Conservation (phyloP, 495 filamentous ascomycete genomes). For the Beverwykella pulmonaria region DNA sequence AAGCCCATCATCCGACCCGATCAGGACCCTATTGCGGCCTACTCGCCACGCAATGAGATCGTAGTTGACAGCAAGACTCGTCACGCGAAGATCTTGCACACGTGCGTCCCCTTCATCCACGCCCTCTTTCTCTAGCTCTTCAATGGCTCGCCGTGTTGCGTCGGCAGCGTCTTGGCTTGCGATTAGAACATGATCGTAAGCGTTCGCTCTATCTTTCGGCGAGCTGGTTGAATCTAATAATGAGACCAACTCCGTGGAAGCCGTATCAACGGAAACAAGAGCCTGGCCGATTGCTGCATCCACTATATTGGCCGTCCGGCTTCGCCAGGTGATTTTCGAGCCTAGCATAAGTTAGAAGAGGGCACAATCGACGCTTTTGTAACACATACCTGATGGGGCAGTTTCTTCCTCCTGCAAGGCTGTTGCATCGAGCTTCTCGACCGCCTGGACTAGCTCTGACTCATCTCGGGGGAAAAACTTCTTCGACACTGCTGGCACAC, state of each 20-base stretch:
- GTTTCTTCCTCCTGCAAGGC: conserved; percentile 64
- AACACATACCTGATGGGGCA: conserved; percentile 57
- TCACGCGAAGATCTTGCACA: conserved; percentile 92
- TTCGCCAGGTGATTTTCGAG: conserved; percentile 84
- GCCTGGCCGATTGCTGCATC: conserved; percentile 86
- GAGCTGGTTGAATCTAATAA: conserved; percentile 61
- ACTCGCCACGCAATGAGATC: conserved; percentile 92
- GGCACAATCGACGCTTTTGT: not conserved
- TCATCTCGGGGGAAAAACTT: conserved; percentile 70
- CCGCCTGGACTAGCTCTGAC: conserved; percentile 60
- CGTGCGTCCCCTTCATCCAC: conserved; percentile 81
- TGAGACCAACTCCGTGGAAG: conserved; percentile 58
- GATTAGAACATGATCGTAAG: conserved; percentile 88
- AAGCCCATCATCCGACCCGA: conserved; percentile 76
- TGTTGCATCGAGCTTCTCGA: conserved; percentile 73
- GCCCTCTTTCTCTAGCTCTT: conserved; percentile 81
- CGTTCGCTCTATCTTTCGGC: conserved; percentile 65
- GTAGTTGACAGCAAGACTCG: conserved; percentile 89
- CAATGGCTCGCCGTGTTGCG: conserved; percentile 87
- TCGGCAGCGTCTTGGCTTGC: conserved; percentile 94
- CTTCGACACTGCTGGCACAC: conserved; percentile 74
- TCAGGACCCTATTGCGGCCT: conserved; percentile 86
- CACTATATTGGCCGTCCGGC: conserved; percentile 81
- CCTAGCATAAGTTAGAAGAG: conserved; percentile 9
- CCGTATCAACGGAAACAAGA: conserved; percentile 60